These are phyloP conservation scores for Backusella parvicylindrica DNA, from an alignment of 192 early-diverging fungal species.

Conservation along the genomic window DNA sequence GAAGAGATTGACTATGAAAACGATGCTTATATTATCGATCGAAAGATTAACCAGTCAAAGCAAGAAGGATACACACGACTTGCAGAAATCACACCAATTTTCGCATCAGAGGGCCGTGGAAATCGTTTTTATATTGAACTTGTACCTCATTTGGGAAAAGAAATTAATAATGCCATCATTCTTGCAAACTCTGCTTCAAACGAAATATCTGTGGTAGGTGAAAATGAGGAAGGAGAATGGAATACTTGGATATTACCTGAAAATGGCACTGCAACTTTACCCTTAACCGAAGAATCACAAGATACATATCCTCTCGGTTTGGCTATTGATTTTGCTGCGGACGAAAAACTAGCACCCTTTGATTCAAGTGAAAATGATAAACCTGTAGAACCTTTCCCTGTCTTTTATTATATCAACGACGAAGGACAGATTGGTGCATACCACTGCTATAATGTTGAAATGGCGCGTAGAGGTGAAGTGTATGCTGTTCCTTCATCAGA, in stretches of 20 bases:
- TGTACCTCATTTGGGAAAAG: conserved; percentile 51
- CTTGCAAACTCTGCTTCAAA: conserved; percentile 38
- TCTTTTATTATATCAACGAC: conserved; percentile 69
- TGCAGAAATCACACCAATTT: conserved; percentile 56
- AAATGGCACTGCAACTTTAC: conserved; percentile 47
- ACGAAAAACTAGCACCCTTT: conserved; percentile 47
- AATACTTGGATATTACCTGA: conserved; percentile 67
- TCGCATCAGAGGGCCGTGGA: conserved; percentile 42
- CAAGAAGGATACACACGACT: conserved; percentile 47
- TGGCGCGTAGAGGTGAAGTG: conserved; percentile 36
- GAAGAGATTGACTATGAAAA: conserved; percentile 30
- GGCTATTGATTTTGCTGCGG: conserved; percentile 70
- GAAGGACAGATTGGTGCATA: conserved; percentile 64
- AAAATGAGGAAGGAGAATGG: conserved; percentile 51
- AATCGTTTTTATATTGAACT: conserved; percentile 60
- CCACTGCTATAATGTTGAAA: conserved; percentile 55
- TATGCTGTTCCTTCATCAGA: conserved; percentile 42
- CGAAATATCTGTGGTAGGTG: conserved; percentile 50
- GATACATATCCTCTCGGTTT: conserved; percentile 71
- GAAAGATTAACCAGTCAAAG: conserved; percentile 35
- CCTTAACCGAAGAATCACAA: conserved; percentile 50
- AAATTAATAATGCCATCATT: conserved; percentile 38
- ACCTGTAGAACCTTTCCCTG: conserved; percentile 57
- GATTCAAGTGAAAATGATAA: conserved; percentile 49
- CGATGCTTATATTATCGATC: conserved; percentile 58